Conservation (phyloP, 495 filamentous ascomycete species). For the Aspergillus baeticus region DNA sequence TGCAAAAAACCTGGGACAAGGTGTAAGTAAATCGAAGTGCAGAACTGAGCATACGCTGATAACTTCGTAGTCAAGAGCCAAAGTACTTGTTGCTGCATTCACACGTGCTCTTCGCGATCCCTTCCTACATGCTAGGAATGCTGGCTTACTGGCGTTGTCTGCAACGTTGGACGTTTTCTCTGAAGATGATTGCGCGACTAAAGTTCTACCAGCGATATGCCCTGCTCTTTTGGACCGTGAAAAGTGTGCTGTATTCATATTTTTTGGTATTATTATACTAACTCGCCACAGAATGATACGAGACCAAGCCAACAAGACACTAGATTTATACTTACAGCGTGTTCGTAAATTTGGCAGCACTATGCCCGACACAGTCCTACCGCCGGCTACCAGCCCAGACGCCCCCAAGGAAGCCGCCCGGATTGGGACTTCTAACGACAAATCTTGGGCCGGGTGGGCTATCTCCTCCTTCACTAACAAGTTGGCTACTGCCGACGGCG, state of each 20-base stretch:
- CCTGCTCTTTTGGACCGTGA: conserved; percentile 84
- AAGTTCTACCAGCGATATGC: conserved; percentile 79
- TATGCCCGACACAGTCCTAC: conserved; percentile 79
- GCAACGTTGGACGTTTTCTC: conserved; percentile 84
- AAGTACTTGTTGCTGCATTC: conserved; percentile 92
- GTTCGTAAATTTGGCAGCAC: conserved; percentile 71
- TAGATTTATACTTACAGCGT: conserved; percentile 85
- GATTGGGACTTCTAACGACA: conserved; percentile 74
- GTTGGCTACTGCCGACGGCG: conserved; percentile 74
- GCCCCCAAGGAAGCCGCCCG: conserved; percentile 50
- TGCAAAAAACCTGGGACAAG: conserved; percentile 77
- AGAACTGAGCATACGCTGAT: conserved; percentile 19
- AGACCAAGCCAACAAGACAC: conserved; percentile 85
- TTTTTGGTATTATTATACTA: background rate
- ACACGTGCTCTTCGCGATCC: conserved; percentile 85
- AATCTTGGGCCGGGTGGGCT: conserved; percentile 92
- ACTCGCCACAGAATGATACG: conserved; percentile 60
- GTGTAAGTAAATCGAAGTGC: conserved; percentile 40
- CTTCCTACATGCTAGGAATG: conserved; percentile 89
- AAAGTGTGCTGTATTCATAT: conserved; percentile 53
- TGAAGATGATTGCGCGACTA: conserved; percentile 85
- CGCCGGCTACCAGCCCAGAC: conserved; percentile 38
- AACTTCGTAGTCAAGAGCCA: conserved; percentile 61
- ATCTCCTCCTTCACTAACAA: conserved; percentile 99
- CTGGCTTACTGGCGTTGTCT: conserved; percentile 77